Evolutionary conservation across 345 rosid species (phyloP).

Genomic region (Pugionium dolabratum): DNA sequence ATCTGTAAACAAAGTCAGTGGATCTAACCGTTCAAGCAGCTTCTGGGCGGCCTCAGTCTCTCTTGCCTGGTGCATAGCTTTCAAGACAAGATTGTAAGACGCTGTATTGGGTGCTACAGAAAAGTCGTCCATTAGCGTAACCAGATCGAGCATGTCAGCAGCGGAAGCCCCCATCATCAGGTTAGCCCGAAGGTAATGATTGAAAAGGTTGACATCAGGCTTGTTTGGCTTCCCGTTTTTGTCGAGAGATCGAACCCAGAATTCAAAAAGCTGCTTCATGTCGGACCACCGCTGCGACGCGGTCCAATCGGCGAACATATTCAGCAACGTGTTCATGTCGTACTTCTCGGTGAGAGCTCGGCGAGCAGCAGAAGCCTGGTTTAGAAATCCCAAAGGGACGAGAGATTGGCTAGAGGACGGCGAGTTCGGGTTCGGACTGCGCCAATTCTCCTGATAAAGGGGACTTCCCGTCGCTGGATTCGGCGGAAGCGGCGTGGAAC

Average conservation of each 20-base stretch:
- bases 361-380: slow-evolving; percentile 41
- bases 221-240: slow-evolving; percentile 74
- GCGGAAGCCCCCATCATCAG: slow-evolving; percentile 64
- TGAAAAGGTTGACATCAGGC: slow-evolving; percentile 74
- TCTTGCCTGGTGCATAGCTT: slow-evolving; percentile 67
- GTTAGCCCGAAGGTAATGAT: slow-evolving; percentile 82
- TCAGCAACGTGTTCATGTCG: slow-evolving; percentile 52
- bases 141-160: slow-evolving; percentile 67
- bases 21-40: slow-evolving; percentile 70
- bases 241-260: slow-evolving; percentile 80
- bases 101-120: slow-evolving; percentile 68
- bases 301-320: slow-evolving; percentile 73
- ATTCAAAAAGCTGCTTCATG: slow-evolving; percentile 72
- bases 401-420: slow-evolving; percentile 44
- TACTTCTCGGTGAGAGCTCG: slow-evolving; percentile 50
- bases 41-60: slow-evolving; percentile 74
- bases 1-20: not conserved
- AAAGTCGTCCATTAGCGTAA: slow-evolving; percentile 68
- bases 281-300: slow-evolving; percentile 80
- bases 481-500: slow-evolving; percentile 67
- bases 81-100: slow-evolving; percentile 72
- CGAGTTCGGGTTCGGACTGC: slow-evolving; percentile 51
- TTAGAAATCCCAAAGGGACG: slow-evolving; percentile 48
- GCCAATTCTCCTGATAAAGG: slow-evolving; percentile 77
- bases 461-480: slow-evolving; percentile 92